Conservation (phyloP, 768 basidiomycete genomes). For the Rhizopogon salebrosus region DNA sequence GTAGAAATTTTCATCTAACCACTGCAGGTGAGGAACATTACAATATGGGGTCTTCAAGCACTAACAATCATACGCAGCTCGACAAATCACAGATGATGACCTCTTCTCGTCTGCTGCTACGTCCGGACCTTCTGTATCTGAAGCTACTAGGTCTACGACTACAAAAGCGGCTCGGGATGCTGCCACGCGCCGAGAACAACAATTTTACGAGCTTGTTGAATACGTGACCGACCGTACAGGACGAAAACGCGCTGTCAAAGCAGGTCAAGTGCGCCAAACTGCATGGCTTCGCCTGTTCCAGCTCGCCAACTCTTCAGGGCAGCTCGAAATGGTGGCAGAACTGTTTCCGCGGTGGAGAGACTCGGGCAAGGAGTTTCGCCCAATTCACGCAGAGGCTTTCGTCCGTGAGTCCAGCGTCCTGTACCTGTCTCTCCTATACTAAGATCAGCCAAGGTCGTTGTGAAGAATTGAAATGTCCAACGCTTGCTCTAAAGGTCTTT, state of each 20-base stretch:
- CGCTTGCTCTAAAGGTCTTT: slow-evolving; percentile 56
- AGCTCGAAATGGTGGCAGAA: slow-evolving; percentile 42
- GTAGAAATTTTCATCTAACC: neutral
- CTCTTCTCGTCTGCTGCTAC: slow-evolving; percentile 7
- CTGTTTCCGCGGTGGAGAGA: slow-evolving; percentile 49
- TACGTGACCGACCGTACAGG: slow-evolving; percentile 26
- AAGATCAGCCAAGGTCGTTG: slow-evolving; percentile 48
- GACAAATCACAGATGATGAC: slow-evolving; percentile 9
- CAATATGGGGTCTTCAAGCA: neutral
- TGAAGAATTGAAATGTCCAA: slow-evolving; percentile 48
- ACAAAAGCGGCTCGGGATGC: neutral
- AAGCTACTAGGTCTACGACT: neutral
- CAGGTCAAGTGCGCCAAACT: slow-evolving; percentile 36
- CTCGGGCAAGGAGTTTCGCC: slow-evolving; percentile 33
- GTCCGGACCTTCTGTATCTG: neutral
- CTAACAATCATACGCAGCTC: slow-evolving; percentile 9
- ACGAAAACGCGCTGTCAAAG: slow-evolving; percentile 21
- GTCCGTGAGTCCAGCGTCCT: slow-evolving; percentile 40
- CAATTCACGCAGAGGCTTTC: slow-evolving; percentile 41
- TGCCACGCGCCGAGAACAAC: slow-evolving; percentile 11
- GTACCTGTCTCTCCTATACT: neutral
- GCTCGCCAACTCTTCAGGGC: slow-evolving; percentile 43
- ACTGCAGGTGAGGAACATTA: neutral
- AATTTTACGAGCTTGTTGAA: slow-evolving; percentile 19
- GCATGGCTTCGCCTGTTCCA: slow-evolving; percentile 49